Base-by-base conservation (phyloP, 1,139 yeast species). In the Zhuliangozyma blackwelliae region DNA sequence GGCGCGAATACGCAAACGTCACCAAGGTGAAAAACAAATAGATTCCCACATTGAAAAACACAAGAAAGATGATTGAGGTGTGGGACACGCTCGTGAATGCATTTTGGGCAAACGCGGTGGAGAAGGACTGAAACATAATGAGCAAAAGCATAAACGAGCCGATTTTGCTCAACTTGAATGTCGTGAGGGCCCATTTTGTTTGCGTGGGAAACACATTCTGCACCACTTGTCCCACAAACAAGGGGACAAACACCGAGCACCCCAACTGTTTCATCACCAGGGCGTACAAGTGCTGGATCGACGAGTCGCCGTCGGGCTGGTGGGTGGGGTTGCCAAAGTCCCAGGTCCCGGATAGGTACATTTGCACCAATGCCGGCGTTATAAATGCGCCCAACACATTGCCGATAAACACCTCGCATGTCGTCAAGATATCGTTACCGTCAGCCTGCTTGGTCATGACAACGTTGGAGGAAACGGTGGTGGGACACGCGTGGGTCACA, bases 251-350 rank as follows among this genome's bases (percentile, higher is more conserved):
- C 3, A 88, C 89, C 6, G 92, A 77, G 23, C 84, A 66, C 0
- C 96, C 96, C 40, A 88, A 68, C 55, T 88, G 96, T 56, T 85
- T 82, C 90, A 88, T 82, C 33, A 87, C 95, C 37, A 79, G 67
- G 16, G 68, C 70, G 57, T 88, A 88, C 38, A 88, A 75, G n/a
- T 67, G 61, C 21, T 66, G 65, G 33, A 86, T 72, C 10, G 72
- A 55, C 21, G 66, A 61, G n/a, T 47, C 44, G 1, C 75, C 83
- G 2, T 46, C 50, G 2, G 54, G 44, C 47, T 63, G 72, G 39
- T 63, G 61, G 1, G 85, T 79, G 5, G 97, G 96, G 52, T 87
- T 87, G n/a, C 92, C 96, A 54, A 81, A 86, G 10, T 64, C 69
- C 82, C 94, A 87, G 0, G 68, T 59, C 1, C 82, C 72, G 2